phyloP scores from a whole-genome alignment of 352 stramenopile species.

The Pythium guiyangense region DNA sequence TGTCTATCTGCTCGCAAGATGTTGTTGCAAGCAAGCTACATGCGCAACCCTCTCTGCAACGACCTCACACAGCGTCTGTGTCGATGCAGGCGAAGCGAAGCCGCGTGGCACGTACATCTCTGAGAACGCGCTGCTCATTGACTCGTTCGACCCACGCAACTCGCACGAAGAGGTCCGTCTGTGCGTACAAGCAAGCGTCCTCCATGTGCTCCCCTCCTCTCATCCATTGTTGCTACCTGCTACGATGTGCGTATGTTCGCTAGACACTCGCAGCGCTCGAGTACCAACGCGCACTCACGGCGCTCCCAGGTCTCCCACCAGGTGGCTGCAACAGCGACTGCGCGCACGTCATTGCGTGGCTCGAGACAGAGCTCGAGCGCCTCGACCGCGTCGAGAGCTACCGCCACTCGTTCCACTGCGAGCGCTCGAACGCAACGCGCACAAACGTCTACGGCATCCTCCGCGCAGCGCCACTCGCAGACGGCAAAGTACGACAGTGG shows the following conservation, averaged over 20 bases:
- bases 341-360: slow-evolving; percentile 44
- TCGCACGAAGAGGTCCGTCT: slow-evolving; percentile 28
- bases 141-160: slow-evolving; percentile 51
- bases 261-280: slow-evolving; percentile 5
- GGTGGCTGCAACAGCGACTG: slow-evolving; percentile 44
- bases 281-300: slow-evolving; percentile 36
- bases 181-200: neutral
- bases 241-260: no score
- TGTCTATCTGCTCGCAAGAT: neutral
- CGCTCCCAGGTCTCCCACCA: slow-evolving; percentile 24
- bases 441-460: slow-evolving; percentile 81
- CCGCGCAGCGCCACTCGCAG: slow-evolving; percentile 60
- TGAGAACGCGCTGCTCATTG: slow-evolving; percentile 84
- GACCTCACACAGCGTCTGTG: neutral
- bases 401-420: slow-evolving; percentile 38
- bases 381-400: slow-evolving; percentile 63
- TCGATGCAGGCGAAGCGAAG: slow-evolving; percentile 60
- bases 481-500: slow-evolving; percentile 46
- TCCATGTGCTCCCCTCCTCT: neutral
- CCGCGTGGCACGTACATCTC: slow-evolving; percentile 85
- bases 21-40: neutral
- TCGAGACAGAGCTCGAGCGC: slow-evolving; percentile 40
- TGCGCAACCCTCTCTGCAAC: no score
- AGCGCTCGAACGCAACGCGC: slow-evolving; percentile 11
- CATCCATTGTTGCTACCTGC: no score